Evolutionary conservation across 2,329 filamentous ascomycete genomes (phyloP), one percentile per base, ranked within the genome.

Genomic region (Verticillium nubilum): DNA sequence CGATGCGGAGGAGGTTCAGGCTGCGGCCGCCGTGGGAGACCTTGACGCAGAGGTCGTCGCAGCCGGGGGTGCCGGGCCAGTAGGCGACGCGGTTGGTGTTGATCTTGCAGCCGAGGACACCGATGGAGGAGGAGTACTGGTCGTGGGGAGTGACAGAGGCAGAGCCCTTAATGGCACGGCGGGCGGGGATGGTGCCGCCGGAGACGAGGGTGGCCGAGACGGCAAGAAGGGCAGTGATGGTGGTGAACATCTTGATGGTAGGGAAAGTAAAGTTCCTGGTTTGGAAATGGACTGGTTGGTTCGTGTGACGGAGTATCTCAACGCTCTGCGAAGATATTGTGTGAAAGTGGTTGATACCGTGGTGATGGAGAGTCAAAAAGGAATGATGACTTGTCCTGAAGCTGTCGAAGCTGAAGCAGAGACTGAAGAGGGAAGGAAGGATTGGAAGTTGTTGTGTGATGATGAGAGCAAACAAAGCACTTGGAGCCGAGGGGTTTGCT

Each of bases 21-120:
- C 72, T 75, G 61, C 81, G 80, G 59, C 72, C 79, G 52, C 69
- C 73, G 68, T 80, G 73, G 59, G 73, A 76, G 62, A 86, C 73
- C 69, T 80, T 78, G 66, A 86, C 74, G 72, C 84, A 86, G 65
- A 86, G 76, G 68, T 81, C 76, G 73, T 79, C 73, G 75, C 84
- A 86, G 73, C 76, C 75, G 54, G 83, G 74, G 4, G 74, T 68
- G 26, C 67, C 67, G 6, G 84, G 84, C 81, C 82, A 86, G 77
- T 86, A 86, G 62, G 84, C 84, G 42, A 86, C 77, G 50, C 82
- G 82, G 75, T 86, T 80, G 62, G 78, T 84, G 73, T 86, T 71
- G 70, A 86, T 78, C 71, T 84, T 82, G 78, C 84, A 86, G 56
- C 84, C 84, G 6, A 84, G 72, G 4, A 85, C 83, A 54, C 84